Conservation (phyloP, 768 basidiomycete species). For the Lepiota venenata region DNA sequence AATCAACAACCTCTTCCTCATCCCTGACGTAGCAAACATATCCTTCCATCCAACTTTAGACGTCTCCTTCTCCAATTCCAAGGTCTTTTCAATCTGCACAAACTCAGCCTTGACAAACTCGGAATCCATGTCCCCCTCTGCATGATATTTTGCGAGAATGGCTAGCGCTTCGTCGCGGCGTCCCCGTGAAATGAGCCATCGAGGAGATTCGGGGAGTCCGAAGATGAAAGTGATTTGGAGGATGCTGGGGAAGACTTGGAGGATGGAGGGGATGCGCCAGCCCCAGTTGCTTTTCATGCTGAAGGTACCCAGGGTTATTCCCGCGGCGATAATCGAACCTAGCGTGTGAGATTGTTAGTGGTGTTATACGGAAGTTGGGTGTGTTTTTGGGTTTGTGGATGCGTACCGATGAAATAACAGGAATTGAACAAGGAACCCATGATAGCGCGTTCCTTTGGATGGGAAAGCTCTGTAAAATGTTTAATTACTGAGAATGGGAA, state of each 20-base stretch:
- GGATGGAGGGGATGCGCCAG: constrained; percentile 67
- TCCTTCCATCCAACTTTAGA: constrained; percentile 44
- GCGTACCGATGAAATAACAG: constrained; percentile 53
- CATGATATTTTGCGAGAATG: constrained; percentile 56
- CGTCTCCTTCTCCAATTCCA: constrained; percentile 49
- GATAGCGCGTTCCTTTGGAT: constrained; percentile 66
- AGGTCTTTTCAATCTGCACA: constrained; percentile 50
- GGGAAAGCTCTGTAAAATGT: constrained; percentile 46
- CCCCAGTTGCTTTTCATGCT: constrained; percentile 54
- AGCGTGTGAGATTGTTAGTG: not conserved
- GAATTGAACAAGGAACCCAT: constrained; percentile 63
- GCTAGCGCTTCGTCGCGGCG: constrained; percentile 43
- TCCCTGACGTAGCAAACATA: constrained; percentile 42
- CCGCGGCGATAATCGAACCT: constrained; percentile 58
- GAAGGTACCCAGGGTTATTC: constrained; percentile 64
- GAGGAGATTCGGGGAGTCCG: constrained; percentile 62
- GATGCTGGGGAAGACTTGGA: constrained; percentile 51
- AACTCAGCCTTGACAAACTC: constrained; percentile 59
- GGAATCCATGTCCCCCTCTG: constrained; percentile 50
- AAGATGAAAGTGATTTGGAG: constrained; percentile 54
- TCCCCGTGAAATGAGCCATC: constrained; percentile 60
- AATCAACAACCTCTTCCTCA: constrained; percentile 49
- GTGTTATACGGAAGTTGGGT: not conserved
- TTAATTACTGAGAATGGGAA: not conserved
- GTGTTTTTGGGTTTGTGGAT: not conserved